Percentiles rank a stretch among this genome's conserved stretches.
Conservation (phyloP, 345 rosid species). For the Citrus australasica region DNA sequence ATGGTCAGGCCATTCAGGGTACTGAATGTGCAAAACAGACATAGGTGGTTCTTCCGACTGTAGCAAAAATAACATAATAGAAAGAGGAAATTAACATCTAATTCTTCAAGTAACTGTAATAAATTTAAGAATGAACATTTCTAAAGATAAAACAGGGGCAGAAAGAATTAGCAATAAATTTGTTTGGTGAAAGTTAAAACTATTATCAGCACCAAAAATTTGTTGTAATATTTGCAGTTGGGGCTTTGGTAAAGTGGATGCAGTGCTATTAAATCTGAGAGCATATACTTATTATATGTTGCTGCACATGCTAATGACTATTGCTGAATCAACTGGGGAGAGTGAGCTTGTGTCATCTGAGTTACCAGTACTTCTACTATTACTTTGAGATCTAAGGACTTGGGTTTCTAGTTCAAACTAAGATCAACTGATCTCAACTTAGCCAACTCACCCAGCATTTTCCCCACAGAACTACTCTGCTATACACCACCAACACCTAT, state of each 20-base stretch:
- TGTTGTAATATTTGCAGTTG: neutral
- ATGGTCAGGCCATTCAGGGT: slow-evolving; percentile 98
- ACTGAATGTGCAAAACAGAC: slow-evolving; percentile 79
- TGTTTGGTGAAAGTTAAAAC: neutral
- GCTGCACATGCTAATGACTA: neutral
- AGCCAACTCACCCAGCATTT: neutral
- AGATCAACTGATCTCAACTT: neutral
- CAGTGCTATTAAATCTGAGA: neutral
- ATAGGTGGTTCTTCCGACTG: slow-evolving; percentile 62
- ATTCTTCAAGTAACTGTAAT: neutral
- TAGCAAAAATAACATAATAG: slow-evolving; percentile 14
- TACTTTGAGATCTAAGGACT: neutral
- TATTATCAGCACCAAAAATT: neutral
- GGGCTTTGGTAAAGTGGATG: neutral
- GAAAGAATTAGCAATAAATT: neutral
- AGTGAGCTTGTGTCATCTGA: neutral
- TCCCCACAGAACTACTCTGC: neutral
- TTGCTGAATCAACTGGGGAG: neutral
- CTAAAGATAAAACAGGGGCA: neutral
- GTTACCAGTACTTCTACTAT: neutral
- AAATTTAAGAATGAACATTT: neutral
- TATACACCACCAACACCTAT: neutral
- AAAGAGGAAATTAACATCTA: neutral
- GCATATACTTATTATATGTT: neutral
- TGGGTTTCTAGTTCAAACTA: neutral